Percentiles rank a stretch among this genome's conserved stretches.
Evolutionary conservation across 176 grass and related monocot genomes (phyloP).

Genomic region (Oryza australiensis): DNA sequence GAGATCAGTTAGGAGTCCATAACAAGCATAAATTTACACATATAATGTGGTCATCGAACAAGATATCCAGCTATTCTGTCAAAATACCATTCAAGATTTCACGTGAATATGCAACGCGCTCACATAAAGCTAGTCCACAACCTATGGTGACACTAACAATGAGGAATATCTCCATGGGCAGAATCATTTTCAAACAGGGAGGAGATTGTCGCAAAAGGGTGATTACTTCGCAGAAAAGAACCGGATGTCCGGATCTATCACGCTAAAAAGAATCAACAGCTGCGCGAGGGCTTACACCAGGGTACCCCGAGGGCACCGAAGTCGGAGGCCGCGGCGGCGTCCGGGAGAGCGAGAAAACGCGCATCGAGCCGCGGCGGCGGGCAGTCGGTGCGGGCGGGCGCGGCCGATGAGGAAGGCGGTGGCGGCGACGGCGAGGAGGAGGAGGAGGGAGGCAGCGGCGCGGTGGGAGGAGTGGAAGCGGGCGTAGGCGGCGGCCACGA

Average conservation of each 20-base stretch:
- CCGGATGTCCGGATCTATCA: conserved; percentile 11
- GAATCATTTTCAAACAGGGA: background rate
- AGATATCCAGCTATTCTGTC: background rate
- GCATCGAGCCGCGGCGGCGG: conserved; percentile 42
- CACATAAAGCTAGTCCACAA: background rate
- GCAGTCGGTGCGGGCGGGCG: conserved; percentile 33
- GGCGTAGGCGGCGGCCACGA: conserved; percentile 44
- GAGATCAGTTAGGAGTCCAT: background rate
- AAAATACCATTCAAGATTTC: conserved; percentile 12
- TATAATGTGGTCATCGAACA: background rate
- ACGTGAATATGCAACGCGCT: background rate
- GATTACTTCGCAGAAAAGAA: background rate
- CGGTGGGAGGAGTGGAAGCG: conserved; percentile 36
- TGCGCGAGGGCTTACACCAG: conserved; percentile 66
- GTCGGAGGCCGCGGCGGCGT: conserved; percentile 63
- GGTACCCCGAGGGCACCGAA: conserved; percentile 92
- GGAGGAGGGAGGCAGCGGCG: conserved; percentile 39
- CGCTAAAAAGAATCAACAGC: background rate
- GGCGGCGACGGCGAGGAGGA: conserved; percentile 52
- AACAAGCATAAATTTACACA: background rate
- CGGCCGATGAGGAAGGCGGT: conserved; percentile 46
- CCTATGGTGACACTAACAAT: background rate
- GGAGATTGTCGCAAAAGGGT: background rate
- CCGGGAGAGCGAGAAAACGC: conserved; percentile 43
- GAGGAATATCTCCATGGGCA: background rate